Evolutionary conservation across 1,284 basidiomycete species (phyloP), one percentile per base, ranked within the genome.

Genomic region (Pseudozyma flocculosa): DNA sequence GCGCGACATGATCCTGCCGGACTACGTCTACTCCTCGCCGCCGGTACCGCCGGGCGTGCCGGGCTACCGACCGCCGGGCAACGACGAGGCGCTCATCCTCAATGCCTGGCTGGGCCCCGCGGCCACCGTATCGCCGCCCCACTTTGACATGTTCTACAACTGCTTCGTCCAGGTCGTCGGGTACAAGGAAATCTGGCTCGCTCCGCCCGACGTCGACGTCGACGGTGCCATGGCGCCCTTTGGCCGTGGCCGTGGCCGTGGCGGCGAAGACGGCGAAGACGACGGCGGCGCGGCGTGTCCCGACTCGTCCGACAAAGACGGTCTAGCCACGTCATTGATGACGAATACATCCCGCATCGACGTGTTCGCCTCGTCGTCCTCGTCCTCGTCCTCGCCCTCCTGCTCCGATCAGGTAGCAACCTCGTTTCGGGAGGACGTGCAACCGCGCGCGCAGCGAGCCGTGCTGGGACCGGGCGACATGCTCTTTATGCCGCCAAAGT

Each of bases 131-230:
- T 90, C 88, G 10, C 93, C 93, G 3, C 90, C 94, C 2, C 94
- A 98, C 79, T 90, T 86, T n/a, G 94, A 98, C 76, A 92, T 92
- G 0, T 95, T 87, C 80, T 91, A 85, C 80, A 98, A 98, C 76
- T 84, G 88, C 62, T 97, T 90, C 78, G 90, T 87, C 0, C 93
- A 97, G 81, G 84, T 94, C 5, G 86, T 90, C 3, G 93, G 93
- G 11, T 79, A 81, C 15, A 97, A 96, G 79, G 88, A 87, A 4
- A 84, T 96, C n/a, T 96, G 93, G 92, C 80, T 96, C 30, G 90
- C 91, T 0, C 88, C 91, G 17, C 90, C 67, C 18, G 18, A 13
- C 15, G 18, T 36, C 32, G 26, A 46, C 26, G 18, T 11, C 3
- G 3, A 44, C 1, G 48, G 48, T 9, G 48, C 39, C 36, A 40